Conservation (phyloP, 2,329 filamentous ascomycete species). For the Scedosporium dehoogii region DNA sequence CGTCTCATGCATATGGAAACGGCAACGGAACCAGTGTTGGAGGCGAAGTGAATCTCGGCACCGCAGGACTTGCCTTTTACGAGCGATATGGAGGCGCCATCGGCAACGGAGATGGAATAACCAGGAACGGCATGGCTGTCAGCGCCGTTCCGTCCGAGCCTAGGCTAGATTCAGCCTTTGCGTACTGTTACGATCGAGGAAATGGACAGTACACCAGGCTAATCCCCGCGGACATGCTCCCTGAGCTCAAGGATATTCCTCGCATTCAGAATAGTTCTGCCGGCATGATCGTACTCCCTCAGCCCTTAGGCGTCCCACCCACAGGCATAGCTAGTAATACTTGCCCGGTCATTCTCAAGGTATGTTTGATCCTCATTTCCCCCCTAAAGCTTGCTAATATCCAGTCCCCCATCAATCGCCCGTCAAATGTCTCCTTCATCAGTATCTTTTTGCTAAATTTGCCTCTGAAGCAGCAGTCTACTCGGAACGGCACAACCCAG, state of each 20-base stretch:
- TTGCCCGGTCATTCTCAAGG: background rate
- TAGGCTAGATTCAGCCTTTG: conserved; percentile 18
- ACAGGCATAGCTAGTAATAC: background rate
- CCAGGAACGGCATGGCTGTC: background rate
- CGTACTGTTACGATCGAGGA: conserved; percentile 43
- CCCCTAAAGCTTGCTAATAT: background rate
- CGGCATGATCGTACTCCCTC: conserved; percentile 38
- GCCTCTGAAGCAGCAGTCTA: background rate
- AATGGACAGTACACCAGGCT: conserved; percentile 45
- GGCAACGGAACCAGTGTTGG: background rate
- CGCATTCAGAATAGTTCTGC: conserved; percentile 23
- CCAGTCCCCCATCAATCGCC: background rate
- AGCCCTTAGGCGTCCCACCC: background rate
- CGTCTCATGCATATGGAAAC: background rate
- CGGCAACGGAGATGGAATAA: background rate
- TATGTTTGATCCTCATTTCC: background rate
- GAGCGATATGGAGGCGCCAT: background rate
- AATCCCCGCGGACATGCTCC: conserved; percentile 44
- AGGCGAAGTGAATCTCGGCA: background rate
- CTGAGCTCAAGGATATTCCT: conserved; percentile 32
- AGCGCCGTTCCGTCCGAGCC: background rate
- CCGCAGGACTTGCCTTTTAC: background rate
- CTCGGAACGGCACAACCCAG: conserved; percentile 8
- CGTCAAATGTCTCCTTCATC: background rate
- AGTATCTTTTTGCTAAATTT: background rate